phyloP scores from a whole-genome alignment of 176 grass and related monocot genomes.

The Oryza meyeriana region DNA sequence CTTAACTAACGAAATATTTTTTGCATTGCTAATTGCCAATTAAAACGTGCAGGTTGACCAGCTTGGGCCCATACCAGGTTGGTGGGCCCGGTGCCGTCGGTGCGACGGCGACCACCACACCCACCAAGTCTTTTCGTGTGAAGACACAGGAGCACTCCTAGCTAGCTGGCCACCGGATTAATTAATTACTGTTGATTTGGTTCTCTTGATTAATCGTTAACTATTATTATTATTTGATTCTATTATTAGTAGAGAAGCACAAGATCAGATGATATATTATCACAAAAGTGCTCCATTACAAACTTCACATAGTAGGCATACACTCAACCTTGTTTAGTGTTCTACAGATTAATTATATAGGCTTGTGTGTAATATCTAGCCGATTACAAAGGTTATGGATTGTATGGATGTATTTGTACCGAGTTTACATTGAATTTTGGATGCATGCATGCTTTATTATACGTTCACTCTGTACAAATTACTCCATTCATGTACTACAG shows the following conservation, averaged over 20 bases:
- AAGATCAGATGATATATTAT: too few species aligned
- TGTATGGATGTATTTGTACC: too few species aligned
- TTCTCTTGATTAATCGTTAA: conserved; percentile 9
- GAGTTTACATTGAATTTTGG: too few species aligned
- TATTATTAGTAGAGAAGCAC: neutral
- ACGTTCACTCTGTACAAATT: too few species aligned
- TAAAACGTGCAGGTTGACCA: conserved; percentile 57
- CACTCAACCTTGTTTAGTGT: too few species aligned
- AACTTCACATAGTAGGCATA: too few species aligned
- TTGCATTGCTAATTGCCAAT: neutral
- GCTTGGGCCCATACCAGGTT: conserved; percentile 38
- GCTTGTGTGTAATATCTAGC: too few species aligned
- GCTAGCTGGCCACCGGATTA: neutral
- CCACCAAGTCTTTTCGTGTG: neutral
- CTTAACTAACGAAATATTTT: neutral
- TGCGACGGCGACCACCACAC: neutral
- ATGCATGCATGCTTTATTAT: too few species aligned
- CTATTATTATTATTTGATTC: neutral
- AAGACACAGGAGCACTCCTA: conserved; percentile 17
- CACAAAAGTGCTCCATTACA: too few species aligned
- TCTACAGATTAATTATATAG: too few species aligned
- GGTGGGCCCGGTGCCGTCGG: neutral
- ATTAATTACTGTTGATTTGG: conserved; percentile 10
- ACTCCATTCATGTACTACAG: too few species aligned
- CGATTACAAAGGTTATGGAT: too few species aligned